These are phyloP conservation scores for Phytophthora kernoviae DNA, from an alignment of 352 stramenopile species.

Conservation along the genomic window DNA sequence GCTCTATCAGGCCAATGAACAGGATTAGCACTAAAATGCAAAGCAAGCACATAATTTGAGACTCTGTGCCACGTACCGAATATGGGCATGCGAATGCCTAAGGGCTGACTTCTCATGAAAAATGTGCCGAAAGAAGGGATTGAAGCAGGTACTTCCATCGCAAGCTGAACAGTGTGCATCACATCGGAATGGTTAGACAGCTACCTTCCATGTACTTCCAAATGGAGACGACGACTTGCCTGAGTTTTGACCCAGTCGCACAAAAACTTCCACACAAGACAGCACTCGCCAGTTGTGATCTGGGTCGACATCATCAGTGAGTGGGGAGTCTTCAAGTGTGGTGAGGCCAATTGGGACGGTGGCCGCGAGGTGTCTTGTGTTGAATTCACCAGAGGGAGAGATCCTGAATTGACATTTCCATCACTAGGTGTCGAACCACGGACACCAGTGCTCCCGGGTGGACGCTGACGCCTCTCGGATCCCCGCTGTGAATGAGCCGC, in stretches of 20 bases:
- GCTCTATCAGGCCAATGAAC: constrained; percentile 34
- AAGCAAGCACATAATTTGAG: background rate
- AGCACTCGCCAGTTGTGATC: constrained; percentile 57
- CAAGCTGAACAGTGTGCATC: constrained; percentile 44
- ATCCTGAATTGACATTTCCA: background rate
- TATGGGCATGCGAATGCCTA: constrained; percentile 62
- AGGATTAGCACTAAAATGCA: background rate
- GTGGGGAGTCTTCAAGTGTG: constrained; percentile 47
- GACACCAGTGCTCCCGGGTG: background rate
- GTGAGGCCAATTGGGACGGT: background rate
- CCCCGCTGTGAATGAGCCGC: constrained; percentile 26
- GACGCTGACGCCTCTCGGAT: constrained; percentile 7
- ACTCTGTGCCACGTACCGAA: constrained; percentile 48
- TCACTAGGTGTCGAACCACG: background rate
- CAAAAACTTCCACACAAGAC: constrained; percentile 70
- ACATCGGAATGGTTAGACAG: background rate
- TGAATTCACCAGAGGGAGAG: constrained; percentile 19
- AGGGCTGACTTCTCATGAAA: constrained; percentile 46
- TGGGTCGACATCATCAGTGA: constrained; percentile 51
- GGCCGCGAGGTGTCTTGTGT: constrained; percentile 11
- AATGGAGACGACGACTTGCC: constrained; percentile 16
- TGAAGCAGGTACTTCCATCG: constrained; percentile 67
- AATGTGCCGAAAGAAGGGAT: constrained; percentile 77
- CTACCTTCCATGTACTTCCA: background rate
- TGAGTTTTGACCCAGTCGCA: constrained; percentile 74